A percentile compares a stretch with the other conserved stretches of the same genome.
Conservation (phyloP, 83 land plant genomes). For the Picea abies region DNA sequence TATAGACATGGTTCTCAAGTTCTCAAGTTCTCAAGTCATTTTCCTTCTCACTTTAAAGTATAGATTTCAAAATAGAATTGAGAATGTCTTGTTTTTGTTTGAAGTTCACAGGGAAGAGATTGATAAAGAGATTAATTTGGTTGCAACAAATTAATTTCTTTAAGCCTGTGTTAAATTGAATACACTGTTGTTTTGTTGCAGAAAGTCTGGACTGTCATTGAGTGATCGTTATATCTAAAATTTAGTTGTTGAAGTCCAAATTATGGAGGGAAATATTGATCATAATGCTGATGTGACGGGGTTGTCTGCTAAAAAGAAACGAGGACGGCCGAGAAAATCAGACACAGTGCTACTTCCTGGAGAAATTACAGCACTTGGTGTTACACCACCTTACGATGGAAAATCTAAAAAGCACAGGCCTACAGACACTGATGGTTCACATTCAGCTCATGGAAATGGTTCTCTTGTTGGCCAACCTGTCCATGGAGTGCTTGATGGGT, state of each 20-base stretch:
- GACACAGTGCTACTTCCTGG: conserved; percentile 11
- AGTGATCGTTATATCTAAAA: not conserved
- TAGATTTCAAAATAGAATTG: not conserved
- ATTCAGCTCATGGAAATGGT: conserved; percentile 1
- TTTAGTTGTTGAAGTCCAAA: not conserved
- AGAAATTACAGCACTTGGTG: conserved; percentile 14
- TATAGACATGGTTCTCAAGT: too few relatives aligned
- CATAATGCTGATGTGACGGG: conserved; percentile 3
- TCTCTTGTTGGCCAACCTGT: conserved; percentile 19
- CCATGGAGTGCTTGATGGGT: conserved; percentile 20
- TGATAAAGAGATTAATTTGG: not conserved
- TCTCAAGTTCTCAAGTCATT: not conserved
- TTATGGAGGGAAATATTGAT: conserved; percentile 5
- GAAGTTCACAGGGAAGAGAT: not conserved
- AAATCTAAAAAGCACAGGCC: conserved; percentile 6
- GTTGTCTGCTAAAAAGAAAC: conserved; percentile 5
- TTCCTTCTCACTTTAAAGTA: not conserved
- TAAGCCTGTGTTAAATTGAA: not conserved
- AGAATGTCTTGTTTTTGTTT: conserved; percentile 1
- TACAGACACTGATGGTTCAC: conserved; percentile 1
- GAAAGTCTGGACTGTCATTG: not conserved
- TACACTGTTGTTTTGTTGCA: conserved; percentile 5
- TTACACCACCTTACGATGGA: conserved; percentile 1
- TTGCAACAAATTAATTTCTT: not conserved
- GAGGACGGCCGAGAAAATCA: conserved; percentile 14